A percentile compares a stretch with the other conserved stretches of the same genome.
These are phyloP conservation scores for Penicillium freii DNA, from an alignment of 2,329 filamentous ascomycete species.

Conservation along the genomic window DNA sequence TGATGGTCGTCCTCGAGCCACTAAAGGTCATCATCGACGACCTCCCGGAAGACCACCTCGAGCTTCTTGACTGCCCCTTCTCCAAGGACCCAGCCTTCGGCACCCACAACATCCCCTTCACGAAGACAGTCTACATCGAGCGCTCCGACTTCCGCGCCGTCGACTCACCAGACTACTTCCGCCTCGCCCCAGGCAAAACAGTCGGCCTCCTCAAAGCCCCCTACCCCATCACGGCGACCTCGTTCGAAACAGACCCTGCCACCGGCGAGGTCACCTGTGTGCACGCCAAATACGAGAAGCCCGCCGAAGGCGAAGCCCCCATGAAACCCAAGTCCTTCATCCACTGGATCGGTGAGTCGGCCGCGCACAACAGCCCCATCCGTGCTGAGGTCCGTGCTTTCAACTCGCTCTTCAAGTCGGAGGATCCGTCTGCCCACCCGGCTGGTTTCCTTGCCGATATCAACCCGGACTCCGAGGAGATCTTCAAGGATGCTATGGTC, in stretches of 20 bases:
- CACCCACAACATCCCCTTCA: conserved; percentile 62
- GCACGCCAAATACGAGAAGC: conserved; percentile 65
- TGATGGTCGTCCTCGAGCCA: conserved; percentile 87
- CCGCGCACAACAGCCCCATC: conserved; percentile 59
- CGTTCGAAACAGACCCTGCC: conserved; percentile 64
- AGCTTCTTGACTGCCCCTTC: conserved; percentile 71
- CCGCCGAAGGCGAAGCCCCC: conserved; percentile 60
- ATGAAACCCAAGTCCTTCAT: conserved; percentile 73
- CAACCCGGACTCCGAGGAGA: conserved; percentile 76
- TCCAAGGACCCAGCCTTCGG: conserved; percentile 65
- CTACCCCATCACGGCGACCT: conserved; percentile 66
- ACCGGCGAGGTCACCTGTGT: conserved; percentile 66
- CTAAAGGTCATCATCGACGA: conserved; percentile 80
- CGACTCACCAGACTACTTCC: conserved; percentile 72
- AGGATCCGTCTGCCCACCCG: conserved; percentile 72
- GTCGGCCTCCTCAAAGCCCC: conserved; percentile 72
- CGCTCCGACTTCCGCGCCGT: conserved; percentile 72
- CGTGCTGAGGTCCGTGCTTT: conserved; percentile 73
- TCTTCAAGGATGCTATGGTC: conserved; percentile 75
- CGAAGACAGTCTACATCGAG: conserved; percentile 81
- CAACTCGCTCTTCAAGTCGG: conserved; percentile 80
- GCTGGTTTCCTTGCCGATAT: conserved; percentile 82
- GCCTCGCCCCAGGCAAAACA: conserved; percentile 69
- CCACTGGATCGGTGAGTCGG: conserved; percentile 79
- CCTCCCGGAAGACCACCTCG: conserved; percentile 63